Base-by-base conservation (phyloP, 169 alveolate genomes). In the Ichthyophthirius multifiliis region DNA sequence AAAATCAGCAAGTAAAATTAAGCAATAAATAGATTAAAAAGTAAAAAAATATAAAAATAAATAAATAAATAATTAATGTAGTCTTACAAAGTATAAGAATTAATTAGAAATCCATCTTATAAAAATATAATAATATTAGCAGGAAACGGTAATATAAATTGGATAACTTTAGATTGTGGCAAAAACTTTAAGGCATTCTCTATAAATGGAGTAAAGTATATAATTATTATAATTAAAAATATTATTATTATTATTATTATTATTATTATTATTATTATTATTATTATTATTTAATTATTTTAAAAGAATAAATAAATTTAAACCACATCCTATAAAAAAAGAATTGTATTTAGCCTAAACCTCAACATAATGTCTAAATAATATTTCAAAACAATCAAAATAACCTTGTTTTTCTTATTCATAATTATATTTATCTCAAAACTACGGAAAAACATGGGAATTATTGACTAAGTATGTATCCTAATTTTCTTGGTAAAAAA, bases 301-400 rank as follows among this genome's bases (percentile, higher is more conserved):
- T n/a, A 18, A 18, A 10, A 55, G 45, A 55, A 55, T 55, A 1
- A 55, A 55, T 27, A 16, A 6, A 10, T 16, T 55, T 55, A 55
- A 73, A 39, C 86, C 86, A 43, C 94, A 90, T 86, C 94, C 94
- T 16, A 86, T 83, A 0, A 76, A 86, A 73, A 75, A 78, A 37
- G 81, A 77, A n/a, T 86, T 91, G 94, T 85, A 88, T 12, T 48
- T 90, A 23, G 92, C 91, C 1, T 71, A 88, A n/a, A 75, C 90
- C 6, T 86, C 81, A 82, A 83, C 62, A 16, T 43, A 39, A 67
- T 82, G 87, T 74, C 44, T 41, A 12, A 37, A 65, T 20, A 71
- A 65, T 31, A 46, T 44, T n/a, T 12, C 46, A n/a, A 16, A 44
- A 0, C 30, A 2, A 4, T 15, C 65, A 63, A 44, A 41, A 55